These are phyloP conservation scores for Penicillium odoratum DNA, from an alignment of 495 filamentous ascomycete species.

Conservation along the genomic window DNA sequence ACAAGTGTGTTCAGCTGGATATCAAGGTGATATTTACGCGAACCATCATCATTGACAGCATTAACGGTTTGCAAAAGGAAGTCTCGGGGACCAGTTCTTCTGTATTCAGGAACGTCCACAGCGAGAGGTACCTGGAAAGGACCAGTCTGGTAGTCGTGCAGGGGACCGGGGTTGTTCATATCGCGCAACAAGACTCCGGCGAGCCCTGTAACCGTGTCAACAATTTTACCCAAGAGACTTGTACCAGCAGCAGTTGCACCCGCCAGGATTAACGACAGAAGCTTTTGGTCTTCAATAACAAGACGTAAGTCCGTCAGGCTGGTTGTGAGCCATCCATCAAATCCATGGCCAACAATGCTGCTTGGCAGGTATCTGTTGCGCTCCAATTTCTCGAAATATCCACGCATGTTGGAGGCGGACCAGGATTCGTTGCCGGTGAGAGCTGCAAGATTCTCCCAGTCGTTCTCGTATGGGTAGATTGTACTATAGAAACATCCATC, in stretches of 20 bases:
- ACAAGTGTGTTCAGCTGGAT: slow-evolving; percentile 59
- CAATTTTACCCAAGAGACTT: slow-evolving; percentile 37
- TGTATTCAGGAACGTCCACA: slow-evolving; percentile 40
- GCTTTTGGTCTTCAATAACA: slow-evolving; percentile 50
- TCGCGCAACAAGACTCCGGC: slow-evolving; percentile 49
- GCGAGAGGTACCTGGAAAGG: slow-evolving; percentile 55
- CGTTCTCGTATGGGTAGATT: slow-evolving; percentile 37
- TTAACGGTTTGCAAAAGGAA: slow-evolving; percentile 51
- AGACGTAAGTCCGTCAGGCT: slow-evolving; percentile 48
- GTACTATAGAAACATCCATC: slow-evolving; percentile 13
- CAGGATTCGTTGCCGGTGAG: slow-evolving; percentile 44
- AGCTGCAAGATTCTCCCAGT: slow-evolving; percentile 44
- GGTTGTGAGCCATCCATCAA: slow-evolving; percentile 56
- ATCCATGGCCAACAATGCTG: slow-evolving; percentile 52
- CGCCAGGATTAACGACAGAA: slow-evolving; percentile 49
- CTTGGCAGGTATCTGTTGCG: slow-evolving; percentile 52
- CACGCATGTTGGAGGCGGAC: slow-evolving; percentile 38
- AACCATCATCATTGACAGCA: slow-evolving; percentile 52
- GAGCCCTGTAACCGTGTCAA: slow-evolving; percentile 40
- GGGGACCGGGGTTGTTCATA: slow-evolving; percentile 45
- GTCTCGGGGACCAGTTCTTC: slow-evolving; percentile 52
- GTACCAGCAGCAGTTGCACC: slow-evolving; percentile 46
- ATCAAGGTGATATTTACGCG: slow-evolving; percentile 57
- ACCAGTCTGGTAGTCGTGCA: slow-evolving; percentile 36
- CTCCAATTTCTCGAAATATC: slow-evolving; percentile 48